Evolutionary conservation across 75 land plant species (phyloP), one percentile per base, ranked within the genome.

Genomic region (Selaginella moellendorffii): DNA sequence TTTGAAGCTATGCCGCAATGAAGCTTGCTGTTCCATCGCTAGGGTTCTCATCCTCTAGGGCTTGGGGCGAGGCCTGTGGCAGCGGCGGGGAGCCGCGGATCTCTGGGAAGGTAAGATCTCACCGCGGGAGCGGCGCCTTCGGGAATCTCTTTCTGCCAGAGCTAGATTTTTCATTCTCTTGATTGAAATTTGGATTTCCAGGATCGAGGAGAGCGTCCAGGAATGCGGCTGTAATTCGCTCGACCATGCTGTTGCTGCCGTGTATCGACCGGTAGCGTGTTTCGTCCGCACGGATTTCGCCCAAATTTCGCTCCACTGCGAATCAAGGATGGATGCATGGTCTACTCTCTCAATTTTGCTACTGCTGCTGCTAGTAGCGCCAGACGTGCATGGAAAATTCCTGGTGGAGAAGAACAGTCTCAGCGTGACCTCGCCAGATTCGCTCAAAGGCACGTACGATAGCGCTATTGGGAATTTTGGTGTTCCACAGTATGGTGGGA

Each of bases 381-480:
- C n/a, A n/a, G n/a, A n/a, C 8, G 69, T 46, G 2, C 18, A n/a
- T 71, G 83, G 54, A 29, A 71, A 58, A 46, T 82, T 80, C 63
- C 74, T 83, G 56, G 84, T 83, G 58, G 86, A 83, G 70, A 78
- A 76, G 81, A 83, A 81, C 52, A 83, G 84, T 62, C 51, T 83
- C 26, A 75, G 53, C 27, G 76, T 83, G 52, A 74, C 76, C 0
- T 73, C 84, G 24, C 86, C 86, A 21, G 72, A 67, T 0, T 20
- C 24, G 29, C 51, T 83, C 19, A 65, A 73, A 8, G 86, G 86
- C 20, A 78, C 62, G 17, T 76, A 75, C 31, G 78, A 81, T 60
- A 81, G 84, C 62, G 86, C 86, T 29, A 81, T 83, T 52, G 84
- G 81, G 24, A 83, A 81, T 70, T 83, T 83, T 68, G 86, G 86